Conservation (phyloP, 495 filamentous ascomycete species). For the Penicillium bovifimosum region DNA sequence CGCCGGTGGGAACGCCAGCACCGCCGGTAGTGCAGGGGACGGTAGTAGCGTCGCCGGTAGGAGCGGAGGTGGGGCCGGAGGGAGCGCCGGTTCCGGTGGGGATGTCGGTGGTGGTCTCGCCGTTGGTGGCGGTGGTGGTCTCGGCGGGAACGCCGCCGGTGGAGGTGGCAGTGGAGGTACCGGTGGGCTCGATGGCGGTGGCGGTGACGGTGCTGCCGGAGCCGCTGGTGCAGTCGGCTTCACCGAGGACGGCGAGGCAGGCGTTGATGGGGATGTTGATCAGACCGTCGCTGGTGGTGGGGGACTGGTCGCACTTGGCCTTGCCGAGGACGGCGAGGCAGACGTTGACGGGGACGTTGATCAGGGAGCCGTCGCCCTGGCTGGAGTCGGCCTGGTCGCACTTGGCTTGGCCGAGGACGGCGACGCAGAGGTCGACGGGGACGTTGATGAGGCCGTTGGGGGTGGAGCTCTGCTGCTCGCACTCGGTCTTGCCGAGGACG, state of each 20-base stretch:
- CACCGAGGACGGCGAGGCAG: conserved; percentile 18
- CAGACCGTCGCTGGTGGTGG: conserved; percentile 2
- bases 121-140: not conserved
- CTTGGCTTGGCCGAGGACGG: conserved; percentile 26
- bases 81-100: not conserved
- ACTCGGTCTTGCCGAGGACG: conserved; percentile 1
- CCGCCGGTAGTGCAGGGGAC: not conserved
- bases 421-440: conserved; percentile 23
- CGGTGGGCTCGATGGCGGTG: not conserved
- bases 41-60: not conserved
- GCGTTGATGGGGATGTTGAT: conserved; percentile 8
- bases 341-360: conserved; percentile 29
- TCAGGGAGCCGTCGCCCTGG: conserved; percentile 17
- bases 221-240: too few relatives aligned
- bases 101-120: not conserved
- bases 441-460: conserved; percentile 25
- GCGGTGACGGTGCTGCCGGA: not conserved
- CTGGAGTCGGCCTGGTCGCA: conserved; percentile 21
- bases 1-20: not conserved
- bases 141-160: not conserved
- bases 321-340: conserved; percentile 18
- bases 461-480: conserved; percentile 2
- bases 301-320: conserved; percentile 4
- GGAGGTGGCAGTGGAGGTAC: not conserved
- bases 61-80: not conserved